phyloP scores from a whole-genome alignment of 805 yeast genomes.

The Kuraishia ogatae region DNA sequence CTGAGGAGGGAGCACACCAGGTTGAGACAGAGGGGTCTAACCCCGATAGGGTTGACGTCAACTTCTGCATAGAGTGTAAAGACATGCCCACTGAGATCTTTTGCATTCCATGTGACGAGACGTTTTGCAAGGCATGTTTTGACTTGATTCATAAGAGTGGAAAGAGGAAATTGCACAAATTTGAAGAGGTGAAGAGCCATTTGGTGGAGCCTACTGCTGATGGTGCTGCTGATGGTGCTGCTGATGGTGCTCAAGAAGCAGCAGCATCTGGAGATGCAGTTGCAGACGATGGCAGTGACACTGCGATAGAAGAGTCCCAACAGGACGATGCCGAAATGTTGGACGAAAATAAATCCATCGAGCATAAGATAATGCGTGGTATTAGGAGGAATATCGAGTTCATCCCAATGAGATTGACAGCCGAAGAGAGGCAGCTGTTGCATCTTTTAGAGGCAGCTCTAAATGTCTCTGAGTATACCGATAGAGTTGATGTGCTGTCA shows the following conservation, averaged over 20 bases:
- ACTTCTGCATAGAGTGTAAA: slow-evolving; percentile 59
- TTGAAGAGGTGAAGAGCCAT: slow-evolving; percentile 14
- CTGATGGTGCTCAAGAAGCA: slow-evolving; percentile 6
- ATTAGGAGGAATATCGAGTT: slow-evolving; percentile 38
- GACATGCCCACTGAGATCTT: slow-evolving; percentile 63
- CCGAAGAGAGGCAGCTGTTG: slow-evolving; percentile 60
- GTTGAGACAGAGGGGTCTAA: background rate
- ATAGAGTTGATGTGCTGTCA: slow-evolving; percentile 62
- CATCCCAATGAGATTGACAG: slow-evolving; percentile 62
- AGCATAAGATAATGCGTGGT: slow-evolving; percentile 20
- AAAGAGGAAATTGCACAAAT: slow-evolving; percentile 37
- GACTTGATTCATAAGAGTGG: slow-evolving; percentile 66
- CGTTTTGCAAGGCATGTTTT: slow-evolving; percentile 63
- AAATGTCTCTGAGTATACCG: slow-evolving; percentile 74
- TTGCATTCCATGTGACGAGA: slow-evolving; percentile 57
- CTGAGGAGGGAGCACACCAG: background rate
- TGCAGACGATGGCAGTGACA: slow-evolving; percentile 7
- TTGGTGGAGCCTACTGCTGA: slow-evolving; percentile 10
- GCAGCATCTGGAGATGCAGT: slow-evolving; percentile 12
- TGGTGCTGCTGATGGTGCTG: slow-evolving; percentile 11
- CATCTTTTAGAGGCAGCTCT: slow-evolving; percentile 67
- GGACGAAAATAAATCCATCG: slow-evolving; percentile 10
- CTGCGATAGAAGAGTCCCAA: background rate
- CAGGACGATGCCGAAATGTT: slow-evolving; percentile 4
- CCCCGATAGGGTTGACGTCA: slow-evolving; percentile 22